Percentiles rank a stretch among this genome's conserved stretches.
phyloP scores from a whole-genome alignment of 208 protist species.

The Trypanosoma lewisi region DNA sequence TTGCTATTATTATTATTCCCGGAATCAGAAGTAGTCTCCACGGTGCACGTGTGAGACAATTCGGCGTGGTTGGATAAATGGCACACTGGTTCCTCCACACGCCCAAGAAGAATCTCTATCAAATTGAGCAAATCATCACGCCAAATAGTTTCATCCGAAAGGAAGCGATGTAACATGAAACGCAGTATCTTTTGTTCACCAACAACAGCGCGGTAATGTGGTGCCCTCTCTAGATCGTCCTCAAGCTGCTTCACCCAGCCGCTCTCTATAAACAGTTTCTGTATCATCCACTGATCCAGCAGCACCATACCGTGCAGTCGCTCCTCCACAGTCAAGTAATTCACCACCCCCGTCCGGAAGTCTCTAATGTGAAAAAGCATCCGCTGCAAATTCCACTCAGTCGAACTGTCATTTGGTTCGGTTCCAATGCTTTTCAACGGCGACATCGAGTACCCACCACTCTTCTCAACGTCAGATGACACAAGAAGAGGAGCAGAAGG shows the following conservation, averaged over 20 bases:
- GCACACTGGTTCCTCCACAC: neutral
- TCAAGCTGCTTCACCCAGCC: conserved; percentile 43
- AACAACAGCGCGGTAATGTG: conserved; percentile 21
- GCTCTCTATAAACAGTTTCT: conserved; percentile 32
- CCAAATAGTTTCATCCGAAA: conserved; percentile 25
- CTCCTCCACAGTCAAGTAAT: conserved; percentile 32
- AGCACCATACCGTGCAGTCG: conserved; percentile 43
- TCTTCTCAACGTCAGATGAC: no score
- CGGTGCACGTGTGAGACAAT: neutral
- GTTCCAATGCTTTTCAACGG: neutral
- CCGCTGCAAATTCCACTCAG: conserved; percentile 15
- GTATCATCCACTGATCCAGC: conserved; percentile 34
- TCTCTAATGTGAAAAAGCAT: conserved; percentile 50
- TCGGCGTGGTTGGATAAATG: no score
- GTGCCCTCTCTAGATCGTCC: conserved; percentile 13
- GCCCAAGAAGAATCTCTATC: conserved; percentile 5
- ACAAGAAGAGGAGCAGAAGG: no score
- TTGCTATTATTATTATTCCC: no score
- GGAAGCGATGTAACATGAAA: conserved; percentile 19
- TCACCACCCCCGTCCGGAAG: conserved; percentile 33
- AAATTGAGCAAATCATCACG: conserved; percentile 21
- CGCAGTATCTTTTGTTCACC: conserved; percentile 27
- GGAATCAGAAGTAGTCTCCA: no score
- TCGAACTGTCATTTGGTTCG: neutral
- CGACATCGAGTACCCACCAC: neutral